Evolutionary conservation across 129 eudicot genomes (phyloP).

Genomic region (Lonicera japonica): DNA sequence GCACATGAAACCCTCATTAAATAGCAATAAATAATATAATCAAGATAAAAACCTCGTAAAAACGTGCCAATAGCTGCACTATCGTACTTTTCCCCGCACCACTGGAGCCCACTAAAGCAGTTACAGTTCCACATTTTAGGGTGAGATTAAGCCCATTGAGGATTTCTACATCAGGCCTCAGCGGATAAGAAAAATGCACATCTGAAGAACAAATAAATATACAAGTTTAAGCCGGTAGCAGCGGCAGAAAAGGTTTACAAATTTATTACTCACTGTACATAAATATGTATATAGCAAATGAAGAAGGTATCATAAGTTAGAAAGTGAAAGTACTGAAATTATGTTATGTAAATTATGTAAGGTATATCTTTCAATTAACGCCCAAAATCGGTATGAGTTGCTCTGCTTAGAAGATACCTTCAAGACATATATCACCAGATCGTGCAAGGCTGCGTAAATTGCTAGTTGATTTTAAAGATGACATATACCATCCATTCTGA

Average conservation of each 20-base stretch:
- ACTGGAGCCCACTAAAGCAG: slow-evolving; percentile 94
- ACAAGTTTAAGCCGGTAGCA: slow-evolving; percentile 6
- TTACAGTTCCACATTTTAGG: slow-evolving; percentile 77
- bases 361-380: background rate
- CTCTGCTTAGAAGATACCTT: slow-evolving; percentile 48
- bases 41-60: slow-evolving; percentile 60
- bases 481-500: slow-evolving; percentile 53
- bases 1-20: background rate
- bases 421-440: slow-evolving; percentile 82
- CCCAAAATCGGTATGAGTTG: background rate
- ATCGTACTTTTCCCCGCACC: slow-evolving; percentile 98
- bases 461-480: slow-evolving; percentile 63
- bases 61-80: slow-evolving; percentile 93
- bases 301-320: background rate
- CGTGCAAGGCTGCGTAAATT: slow-evolving; percentile 62
- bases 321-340: background rate
- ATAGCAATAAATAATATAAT: background rate
- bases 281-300: too few species aligned
- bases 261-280: background rate
- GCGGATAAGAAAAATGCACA: slow-evolving; percentile 87
- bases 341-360: background rate
- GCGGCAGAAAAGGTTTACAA: background rate
- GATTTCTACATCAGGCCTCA: slow-evolving; percentile 87
- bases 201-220: slow-evolving; percentile 46
- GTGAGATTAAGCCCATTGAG: slow-evolving; percentile 71